Evolutionary conservation across 129 eudicot genomes (phyloP), one percentile per base, ranked within the genome.

Genomic region (Saposhnikovia divaricata): DNA sequence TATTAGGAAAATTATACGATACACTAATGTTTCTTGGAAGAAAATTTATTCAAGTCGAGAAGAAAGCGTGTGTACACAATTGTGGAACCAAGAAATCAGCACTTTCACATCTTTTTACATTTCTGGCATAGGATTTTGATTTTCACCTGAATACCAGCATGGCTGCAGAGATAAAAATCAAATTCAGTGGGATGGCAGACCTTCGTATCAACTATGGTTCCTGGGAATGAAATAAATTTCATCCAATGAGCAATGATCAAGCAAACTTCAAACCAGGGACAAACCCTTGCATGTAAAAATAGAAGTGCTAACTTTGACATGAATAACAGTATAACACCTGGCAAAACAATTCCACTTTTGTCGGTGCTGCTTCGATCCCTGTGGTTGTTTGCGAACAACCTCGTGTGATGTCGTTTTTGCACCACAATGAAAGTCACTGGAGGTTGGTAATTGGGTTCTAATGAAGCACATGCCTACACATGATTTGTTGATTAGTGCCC

Each of bases 171-270:
- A 72, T 93, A 93, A 76, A 93, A 93, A 80, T 93, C 98, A 78
- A 93, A 93, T 80, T 93, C 98, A 2, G 98, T 91, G 48, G 98
- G 98, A 81, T 93, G 98, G 77, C 98, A 93, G 78, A 93, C 91
- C 86, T 93, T 93, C 18, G 98, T 78, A 81, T 93, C 98, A 78
- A 93, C 97, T 72, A 93, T 96, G 3, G 98, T 93, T 53, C 98
- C 98, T 93, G 88, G 74, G 73, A 45, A 82, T 46, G 45, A 19
- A 79, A 77, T 43, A 28, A 15, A 69, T 59, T 28, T 12, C 37
- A 78, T 78, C 21, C 27, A 38, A n/a, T 31, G 80, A 47, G 15
- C 47, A 68, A 2, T 46, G 28, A 72, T 61, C 65, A 72, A 23
- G 27, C 16, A 1, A 10, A 42, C 76, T 40, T 4, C 31, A 44